phyloP scores from a whole-genome alignment of 2,329 filamentous ascomycete genomes.

The Davidsoniella australis region DNA sequence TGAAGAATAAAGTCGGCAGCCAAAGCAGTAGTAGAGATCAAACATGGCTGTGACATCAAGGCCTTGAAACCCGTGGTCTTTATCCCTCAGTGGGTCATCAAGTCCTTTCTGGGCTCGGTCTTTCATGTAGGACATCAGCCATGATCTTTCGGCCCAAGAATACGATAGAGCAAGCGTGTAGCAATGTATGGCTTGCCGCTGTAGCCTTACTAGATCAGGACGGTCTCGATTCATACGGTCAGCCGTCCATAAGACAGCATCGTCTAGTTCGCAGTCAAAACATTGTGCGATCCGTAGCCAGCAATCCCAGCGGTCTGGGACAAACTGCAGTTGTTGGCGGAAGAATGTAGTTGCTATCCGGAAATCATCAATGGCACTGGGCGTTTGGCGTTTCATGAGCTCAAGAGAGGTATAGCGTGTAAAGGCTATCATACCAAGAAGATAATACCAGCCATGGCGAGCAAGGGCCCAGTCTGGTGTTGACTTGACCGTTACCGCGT shows the following conservation, averaged over 20 bases:
- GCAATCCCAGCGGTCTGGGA: constrained; percentile 67
- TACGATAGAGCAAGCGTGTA: constrained; percentile 46
- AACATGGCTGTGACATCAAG: constrained; percentile 21
- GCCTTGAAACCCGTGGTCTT: constrained; percentile 1
- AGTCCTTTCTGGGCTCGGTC: not conserved
- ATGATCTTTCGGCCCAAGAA: constrained; percentile 23
- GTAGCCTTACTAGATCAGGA: constrained; percentile 53
- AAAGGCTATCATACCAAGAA: constrained; percentile 74
- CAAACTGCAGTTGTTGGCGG: constrained; percentile 67
- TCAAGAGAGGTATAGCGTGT: constrained; percentile 62
- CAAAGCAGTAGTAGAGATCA: constrained; percentile 43
- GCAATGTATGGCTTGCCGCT: constrained; percentile 70
- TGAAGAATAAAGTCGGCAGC: constrained; percentile 43
- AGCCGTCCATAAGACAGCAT: constrained; percentile 72
- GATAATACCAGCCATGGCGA: constrained; percentile 76
- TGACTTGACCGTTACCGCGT: constrained; percentile 51
- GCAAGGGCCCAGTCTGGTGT: constrained; percentile 52
- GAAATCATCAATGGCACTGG: constrained; percentile 67
- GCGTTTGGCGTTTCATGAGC: constrained; percentile 57
- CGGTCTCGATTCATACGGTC: constrained; percentile 82
- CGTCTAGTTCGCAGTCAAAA: constrained; percentile 75
- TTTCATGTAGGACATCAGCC: constrained; percentile 7
- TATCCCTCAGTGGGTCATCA: not conserved
- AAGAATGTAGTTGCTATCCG: constrained; percentile 68
- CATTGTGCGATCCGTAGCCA: constrained; percentile 82